Percentiles rank a stretch among this genome's conserved stretches.
These are phyloP conservation scores for Gliomastix tumulicola DNA, from an alignment of 2,329 filamentous ascomycete genomes.

Conservation along the genomic window DNA sequence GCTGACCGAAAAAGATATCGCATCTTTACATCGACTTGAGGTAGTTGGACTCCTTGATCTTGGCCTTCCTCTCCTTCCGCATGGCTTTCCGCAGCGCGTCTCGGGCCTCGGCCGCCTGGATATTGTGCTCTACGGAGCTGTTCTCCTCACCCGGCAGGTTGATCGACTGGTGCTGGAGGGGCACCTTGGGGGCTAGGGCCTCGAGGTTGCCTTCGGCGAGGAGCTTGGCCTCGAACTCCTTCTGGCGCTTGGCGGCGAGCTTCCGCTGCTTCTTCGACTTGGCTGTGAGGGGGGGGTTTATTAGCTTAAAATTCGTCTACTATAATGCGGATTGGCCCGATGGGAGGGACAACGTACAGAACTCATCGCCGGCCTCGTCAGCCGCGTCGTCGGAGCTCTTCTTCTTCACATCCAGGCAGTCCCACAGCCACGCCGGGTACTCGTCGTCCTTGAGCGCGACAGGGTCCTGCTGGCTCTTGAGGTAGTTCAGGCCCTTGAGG, in stretches of 20 bases:
- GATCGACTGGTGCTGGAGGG: conserved; percentile 69
- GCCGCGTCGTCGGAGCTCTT: conserved; percentile 38
- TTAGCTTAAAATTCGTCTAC: conserved; percentile 9
- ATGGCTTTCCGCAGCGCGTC: conserved; percentile 62
- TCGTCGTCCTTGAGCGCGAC: conserved; percentile 67
- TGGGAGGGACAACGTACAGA: conserved; percentile 52
- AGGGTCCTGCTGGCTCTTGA: conserved; percentile 67
- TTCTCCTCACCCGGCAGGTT: conserved; percentile 55
- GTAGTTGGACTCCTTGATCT: conserved; percentile 83
- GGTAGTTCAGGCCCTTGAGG: conserved; percentile 68
- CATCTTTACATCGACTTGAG: conserved; percentile 67
- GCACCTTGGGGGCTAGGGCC: conserved; percentile 60
- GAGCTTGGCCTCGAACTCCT: conserved; percentile 49
- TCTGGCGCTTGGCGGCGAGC: conserved; percentile 59
- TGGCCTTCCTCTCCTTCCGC: conserved; percentile 66
- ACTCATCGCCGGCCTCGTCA: conserved; percentile 62
- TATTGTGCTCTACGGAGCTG: conserved; percentile 32
- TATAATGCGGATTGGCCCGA: too few relatives aligned
- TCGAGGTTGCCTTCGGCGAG: conserved; percentile 60
- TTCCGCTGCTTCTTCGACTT: conserved; percentile 81
- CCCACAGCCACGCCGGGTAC: conserved; percentile 79
- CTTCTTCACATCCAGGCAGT: conserved; percentile 56
- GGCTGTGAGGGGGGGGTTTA: conserved; percentile 46
- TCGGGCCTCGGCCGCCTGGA: conserved; percentile 43
- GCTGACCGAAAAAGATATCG: too few relatives aligned